These are phyloP conservation scores for Phialemoniopsis sp. DNA, from an alignment of 2,329 filamentous ascomycete species.

Conservation along the genomic window DNA sequence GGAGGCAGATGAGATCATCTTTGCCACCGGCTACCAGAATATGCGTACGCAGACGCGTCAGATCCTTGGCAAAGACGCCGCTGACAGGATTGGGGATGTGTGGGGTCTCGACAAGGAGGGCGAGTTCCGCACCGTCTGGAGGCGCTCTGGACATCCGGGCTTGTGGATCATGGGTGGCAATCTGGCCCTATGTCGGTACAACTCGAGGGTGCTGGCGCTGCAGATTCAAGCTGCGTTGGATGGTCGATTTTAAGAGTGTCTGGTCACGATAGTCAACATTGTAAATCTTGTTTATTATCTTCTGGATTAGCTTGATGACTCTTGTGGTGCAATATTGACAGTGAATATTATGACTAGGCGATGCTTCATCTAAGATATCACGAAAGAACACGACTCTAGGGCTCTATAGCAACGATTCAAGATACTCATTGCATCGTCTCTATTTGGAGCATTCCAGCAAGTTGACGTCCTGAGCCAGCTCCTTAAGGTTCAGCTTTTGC, in stretches of 20 bases:
- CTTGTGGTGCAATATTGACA: too few species aligned
- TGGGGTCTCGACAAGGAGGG: slow-evolving; percentile 59
- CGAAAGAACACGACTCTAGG: too few species aligned
- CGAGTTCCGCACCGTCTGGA: slow-evolving; percentile 55
- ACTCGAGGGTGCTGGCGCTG: slow-evolving; percentile 48
- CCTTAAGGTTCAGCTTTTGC: too few species aligned
- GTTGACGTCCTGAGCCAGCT: too few species aligned
- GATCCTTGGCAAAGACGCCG: slow-evolving; percentile 59
- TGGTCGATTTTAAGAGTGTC: slow-evolving; percentile 8
- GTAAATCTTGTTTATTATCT: too few species aligned
- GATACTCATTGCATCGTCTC: too few species aligned
- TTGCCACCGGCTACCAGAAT: slow-evolving; percentile 63
- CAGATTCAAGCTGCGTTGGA: slow-evolving; percentile 44
- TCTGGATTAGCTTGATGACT: too few species aligned
- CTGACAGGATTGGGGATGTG: slow-evolving; percentile 51
- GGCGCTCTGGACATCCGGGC: slow-evolving; percentile 54
- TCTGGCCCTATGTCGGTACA: slow-evolving; percentile 57
- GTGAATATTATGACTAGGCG: too few species aligned
- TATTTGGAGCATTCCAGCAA: too few species aligned
- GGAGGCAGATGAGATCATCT: slow-evolving; percentile 58
- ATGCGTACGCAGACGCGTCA: slow-evolving; percentile 61
- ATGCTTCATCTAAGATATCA: too few species aligned
- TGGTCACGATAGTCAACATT: too few species aligned
- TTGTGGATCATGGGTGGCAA: slow-evolving; percentile 67
- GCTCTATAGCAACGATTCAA: too few species aligned